Evolutionary conservation across 1,139 yeast genomes (phyloP), one percentile per base, ranked within the genome.

Genomic region (Pichia sp.): DNA sequence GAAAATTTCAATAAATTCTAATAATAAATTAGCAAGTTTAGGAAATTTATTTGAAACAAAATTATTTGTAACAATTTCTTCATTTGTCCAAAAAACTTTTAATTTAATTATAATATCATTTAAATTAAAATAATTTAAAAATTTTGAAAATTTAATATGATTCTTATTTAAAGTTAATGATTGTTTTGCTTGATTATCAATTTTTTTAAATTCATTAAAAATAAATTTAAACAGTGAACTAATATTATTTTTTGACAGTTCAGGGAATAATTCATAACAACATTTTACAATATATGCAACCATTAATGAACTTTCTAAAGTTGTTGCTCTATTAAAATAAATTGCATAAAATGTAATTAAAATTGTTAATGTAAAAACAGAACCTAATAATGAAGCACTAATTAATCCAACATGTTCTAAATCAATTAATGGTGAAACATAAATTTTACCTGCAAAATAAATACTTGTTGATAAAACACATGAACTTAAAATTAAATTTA

Each of bases 251-350:
- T 75, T 74, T 4, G 87, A 80, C 46, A 89, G 74, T 56, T 84
- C 87, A 0, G 97, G 96, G 60, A 89, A 87, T 4, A 95, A 81
- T 62, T 89, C 94, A 65, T 90, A 90, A 50, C 89, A 80, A 58
- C 96, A 88, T 64, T 95, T 85, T 25, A 92, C 96, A 57, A 90
- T 83, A 65, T 92, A 92, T 10, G 95, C 94, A 63, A 88, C 83
- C 58, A 92, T 73, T 52, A 90, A 70, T 7, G 96, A 86, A 34
- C 90, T 79, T 66, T 92, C 98, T 50, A 89, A 77, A 35, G 92
- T 83, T n/a, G 92, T 84, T 4, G 97, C 97, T 53, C 78, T 78
- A 10, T 86, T 83, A 7, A 92, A 81, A 28, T 86, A 75, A 40
- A 92, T 88, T 1, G 97, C 98, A 66, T 78, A 89, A 8, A 87